These are phyloP conservation scores for Pichia sp. DNA, from an alignment of 1,139 yeast genomes.

Conservation along the genomic window DNA sequence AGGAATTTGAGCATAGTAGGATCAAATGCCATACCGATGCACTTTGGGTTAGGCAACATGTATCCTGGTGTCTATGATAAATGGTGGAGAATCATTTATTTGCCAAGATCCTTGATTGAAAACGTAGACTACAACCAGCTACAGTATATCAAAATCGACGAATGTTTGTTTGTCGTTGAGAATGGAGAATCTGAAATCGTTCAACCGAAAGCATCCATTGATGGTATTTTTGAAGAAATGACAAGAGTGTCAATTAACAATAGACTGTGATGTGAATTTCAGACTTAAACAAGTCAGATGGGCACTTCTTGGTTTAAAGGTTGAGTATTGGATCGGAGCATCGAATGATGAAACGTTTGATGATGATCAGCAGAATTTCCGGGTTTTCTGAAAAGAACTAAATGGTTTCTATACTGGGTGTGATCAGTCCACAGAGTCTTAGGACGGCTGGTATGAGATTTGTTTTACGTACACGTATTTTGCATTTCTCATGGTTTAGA, in stretches of 20 bases:
- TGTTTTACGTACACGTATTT: no score
- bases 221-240: constrained; percentile 33
- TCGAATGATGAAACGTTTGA: no score
- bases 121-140: constrained; percentile 26
- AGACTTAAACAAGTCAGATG: no score
- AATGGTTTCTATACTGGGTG: no score
- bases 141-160: constrained; percentile 37
- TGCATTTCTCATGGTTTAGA: no score
- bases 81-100: constrained; percentile 51
- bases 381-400: no score
- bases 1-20: constrained; percentile 41
- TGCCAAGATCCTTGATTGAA: constrained; percentile 22
- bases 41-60: constrained; percentile 45
- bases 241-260: constrained; percentile 14
- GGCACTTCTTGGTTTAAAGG: no score
- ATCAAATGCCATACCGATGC: constrained; percentile 43
- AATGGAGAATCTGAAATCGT: constrained; percentile 17
- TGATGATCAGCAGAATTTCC: no score
- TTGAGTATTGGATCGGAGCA: no score
- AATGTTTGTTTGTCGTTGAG: constrained; percentile 28
- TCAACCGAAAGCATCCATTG: constrained; percentile 35
- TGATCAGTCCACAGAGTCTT: no score
- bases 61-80: constrained; percentile 50
- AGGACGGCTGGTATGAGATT: no score
- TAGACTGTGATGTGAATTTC: no score